Base-by-base conservation (phyloP, 1,139 yeast species). In the Geotrichum phurueaensis region DNA sequence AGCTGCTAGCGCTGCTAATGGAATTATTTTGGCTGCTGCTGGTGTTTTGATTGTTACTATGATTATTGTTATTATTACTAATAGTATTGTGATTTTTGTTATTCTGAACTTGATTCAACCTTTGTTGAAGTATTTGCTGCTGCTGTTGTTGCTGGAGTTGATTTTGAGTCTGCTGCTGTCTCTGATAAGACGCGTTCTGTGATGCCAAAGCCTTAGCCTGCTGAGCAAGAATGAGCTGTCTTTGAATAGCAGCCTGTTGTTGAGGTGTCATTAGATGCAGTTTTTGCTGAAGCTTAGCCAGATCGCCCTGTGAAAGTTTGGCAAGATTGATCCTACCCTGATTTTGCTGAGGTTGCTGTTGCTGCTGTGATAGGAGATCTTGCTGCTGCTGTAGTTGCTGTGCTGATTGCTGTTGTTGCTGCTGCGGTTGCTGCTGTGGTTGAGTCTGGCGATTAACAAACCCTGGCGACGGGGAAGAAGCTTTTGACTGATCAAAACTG, bases 341-440 rank as follows among this genome's bases (percentile, higher is more conserved):
- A 9, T 33, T 53, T 18, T 47, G 56, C 20, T 57, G 53, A 23
- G 49, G 52, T 31, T 27, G 63, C n/a, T 43, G 48, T 49, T 57
- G 60, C 20, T 39, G 49, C 49, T 55, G 52, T 51, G 33, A n/a
- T n/a, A n/a, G 49, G 52, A 56, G 57, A 36, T 54, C 56, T 22
- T 51, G 60, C 23, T 36, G 61, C 31, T 60, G 61, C n/a, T 39
- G 62, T 23, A 53, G 60, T 1, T 39, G 55, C 29, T 61, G 64
- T 61, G 64, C 15, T 20, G 36, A n/a, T 43, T 48, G 51, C 13
- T 43, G 52, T 13, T 53, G 60, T 22, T 48, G 57, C 25, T 57
- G 65, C 23, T 31, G 60, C 29, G 43, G 61, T 1, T 29, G 54
- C n/a, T n/a, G 54, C 18, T 51, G 43, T 22, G 31, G 43, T 51